These are phyloP conservation scores for Eleusine indica DNA, from an alignment of 176 grass and related monocot genomes.

Conservation along the genomic window DNA sequence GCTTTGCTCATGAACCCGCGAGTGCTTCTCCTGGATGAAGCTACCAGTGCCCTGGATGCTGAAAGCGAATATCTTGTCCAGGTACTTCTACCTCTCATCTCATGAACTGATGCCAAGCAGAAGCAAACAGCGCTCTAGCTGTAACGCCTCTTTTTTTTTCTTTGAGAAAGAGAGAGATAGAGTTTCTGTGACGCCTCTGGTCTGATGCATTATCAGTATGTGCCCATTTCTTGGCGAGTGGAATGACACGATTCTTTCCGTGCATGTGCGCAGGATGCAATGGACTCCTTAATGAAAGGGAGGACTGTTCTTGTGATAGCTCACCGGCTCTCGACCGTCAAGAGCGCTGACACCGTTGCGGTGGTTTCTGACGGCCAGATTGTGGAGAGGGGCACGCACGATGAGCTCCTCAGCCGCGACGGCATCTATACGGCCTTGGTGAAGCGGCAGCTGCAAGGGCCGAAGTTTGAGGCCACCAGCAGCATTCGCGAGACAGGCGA, in stretches of 20 bases:
- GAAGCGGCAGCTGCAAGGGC: conserved; percentile 91
- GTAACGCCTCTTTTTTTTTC: too few species aligned
- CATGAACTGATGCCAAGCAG: not conserved
- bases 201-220: not conserved
- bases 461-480: conserved; percentile 58
- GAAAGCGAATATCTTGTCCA: conserved; percentile 99
- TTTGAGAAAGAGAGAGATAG: too few species aligned
- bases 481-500: conserved; percentile 8
- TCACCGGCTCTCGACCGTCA: conserved; percentile 93
- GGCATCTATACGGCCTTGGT: conserved; percentile 96
- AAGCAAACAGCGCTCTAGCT: not conserved
- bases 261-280: conserved; percentile 75
- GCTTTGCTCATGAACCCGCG: conserved; percentile 97
- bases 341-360: conserved; percentile 80
- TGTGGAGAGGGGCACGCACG: conserved; percentile 77
- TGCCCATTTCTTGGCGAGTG: conserved; percentile 8
- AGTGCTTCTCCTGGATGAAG: conserved; percentile 94
- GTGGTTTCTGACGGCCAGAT: conserved; percentile 95
- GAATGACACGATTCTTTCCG: conserved; percentile 9
- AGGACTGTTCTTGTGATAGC: conserved; percentile 98
- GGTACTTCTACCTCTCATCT: conserved; percentile 44
- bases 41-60: conserved; percentile 95
- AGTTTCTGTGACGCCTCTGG: not conserved
- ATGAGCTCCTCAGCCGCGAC: conserved; percentile 69
- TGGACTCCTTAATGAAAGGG: conserved; percentile 97